These are phyloP conservation scores for Melocanna baccifera DNA, from an alignment of 176 grass and related monocot species.

Conservation along the genomic window DNA sequence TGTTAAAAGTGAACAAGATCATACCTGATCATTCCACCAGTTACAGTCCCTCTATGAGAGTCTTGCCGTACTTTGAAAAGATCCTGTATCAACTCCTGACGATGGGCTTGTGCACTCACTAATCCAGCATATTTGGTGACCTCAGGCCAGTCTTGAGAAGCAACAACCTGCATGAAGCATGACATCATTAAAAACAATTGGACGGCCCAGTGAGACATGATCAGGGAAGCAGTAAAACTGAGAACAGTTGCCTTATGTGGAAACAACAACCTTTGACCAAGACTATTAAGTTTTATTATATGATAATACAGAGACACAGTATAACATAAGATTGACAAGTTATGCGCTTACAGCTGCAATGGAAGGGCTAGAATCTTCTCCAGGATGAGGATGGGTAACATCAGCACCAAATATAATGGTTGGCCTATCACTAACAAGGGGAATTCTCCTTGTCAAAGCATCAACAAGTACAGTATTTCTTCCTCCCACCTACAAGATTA, in stretches of 20 bases:
- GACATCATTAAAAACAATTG: neutral
- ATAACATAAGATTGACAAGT: conserved; percentile 12
- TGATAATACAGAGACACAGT: neutral
- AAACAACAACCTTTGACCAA: conserved; percentile 15
- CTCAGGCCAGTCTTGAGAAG: conserved; percentile 77
- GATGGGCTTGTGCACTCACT: conserved; percentile 58
- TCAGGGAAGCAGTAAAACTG: neutral
- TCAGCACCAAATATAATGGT: conserved; percentile 78
- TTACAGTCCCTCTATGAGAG: conserved; percentile 49
- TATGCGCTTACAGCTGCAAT: conserved; percentile 65
- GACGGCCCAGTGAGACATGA: neutral
- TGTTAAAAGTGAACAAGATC: neutral
- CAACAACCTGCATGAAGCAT: conserved; percentile 55
- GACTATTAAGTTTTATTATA: neutral
- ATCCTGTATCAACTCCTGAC: conserved; percentile 71
- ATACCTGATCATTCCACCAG: conserved; percentile 69
- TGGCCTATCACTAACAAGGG: conserved; percentile 55
- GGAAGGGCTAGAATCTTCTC: conserved; percentile 68
- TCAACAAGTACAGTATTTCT: conserved; percentile 65
- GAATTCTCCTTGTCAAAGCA: conserved; percentile 53
- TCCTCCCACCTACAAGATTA: conserved; percentile 53
- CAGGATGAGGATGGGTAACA: conserved; percentile 74
- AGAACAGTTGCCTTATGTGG: neutral
- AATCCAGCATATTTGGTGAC: conserved; percentile 69
- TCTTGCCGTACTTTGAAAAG: conserved; percentile 65